Percentiles rank a stretch among this genome's conserved stretches.
Evolutionary conservation across 768 basidiomycete species (phyloP).

Genomic region (Amylocystis lapponica): DNA sequence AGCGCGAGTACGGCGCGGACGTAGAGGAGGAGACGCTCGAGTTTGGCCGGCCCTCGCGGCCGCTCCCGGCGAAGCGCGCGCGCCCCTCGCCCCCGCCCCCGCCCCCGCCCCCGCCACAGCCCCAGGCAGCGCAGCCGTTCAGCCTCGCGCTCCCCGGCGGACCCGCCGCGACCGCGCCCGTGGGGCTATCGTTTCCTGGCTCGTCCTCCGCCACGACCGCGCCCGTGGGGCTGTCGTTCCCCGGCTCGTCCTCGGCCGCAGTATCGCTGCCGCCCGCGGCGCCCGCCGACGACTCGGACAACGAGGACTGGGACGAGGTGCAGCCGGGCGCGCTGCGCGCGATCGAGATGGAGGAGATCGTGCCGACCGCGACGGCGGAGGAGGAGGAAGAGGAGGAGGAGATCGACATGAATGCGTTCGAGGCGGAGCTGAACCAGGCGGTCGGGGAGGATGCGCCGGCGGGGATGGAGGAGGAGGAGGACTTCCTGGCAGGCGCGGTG

Average conservation of each 20-base stretch:
- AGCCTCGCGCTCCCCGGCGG: slow-evolving; percentile 13
- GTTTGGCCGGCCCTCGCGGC: slow-evolving; percentile 6
- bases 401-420: slow-evolving; percentile 15
- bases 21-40: slow-evolving; percentile 8
- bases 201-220: slow-evolving; percentile 4
- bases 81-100: slow-evolving; percentile 5
- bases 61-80: slow-evolving; percentile 10
- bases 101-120: background rate
- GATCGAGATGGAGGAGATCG: slow-evolving; percentile 25
- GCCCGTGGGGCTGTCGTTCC: slow-evolving; percentile 12
- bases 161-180: slow-evolving; percentile 5
- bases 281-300: slow-evolving; percentile 15
- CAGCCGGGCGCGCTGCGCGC: slow-evolving; percentile 3
- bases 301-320: slow-evolving; percentile 24
- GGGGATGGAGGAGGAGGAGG: slow-evolving; percentile 14
- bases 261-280: slow-evolving; percentile 4
- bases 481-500: slow-evolving; percentile 14
- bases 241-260: slow-evolving; percentile 6
- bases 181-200: slow-evolving; percentile 13
- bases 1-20: slow-evolving; percentile 12
- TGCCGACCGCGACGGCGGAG: slow-evolving; percentile 9
- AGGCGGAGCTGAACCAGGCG: slow-evolving; percentile 11
- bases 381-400: slow-evolving; percentile 17
- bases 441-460: slow-evolving; percentile 1
- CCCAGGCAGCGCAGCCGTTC: slow-evolving; percentile 5